These are phyloP conservation scores for Coccomyxa sp. DNA, from an alignment of 139 green algal genomes.

Conservation along the genomic window DNA sequence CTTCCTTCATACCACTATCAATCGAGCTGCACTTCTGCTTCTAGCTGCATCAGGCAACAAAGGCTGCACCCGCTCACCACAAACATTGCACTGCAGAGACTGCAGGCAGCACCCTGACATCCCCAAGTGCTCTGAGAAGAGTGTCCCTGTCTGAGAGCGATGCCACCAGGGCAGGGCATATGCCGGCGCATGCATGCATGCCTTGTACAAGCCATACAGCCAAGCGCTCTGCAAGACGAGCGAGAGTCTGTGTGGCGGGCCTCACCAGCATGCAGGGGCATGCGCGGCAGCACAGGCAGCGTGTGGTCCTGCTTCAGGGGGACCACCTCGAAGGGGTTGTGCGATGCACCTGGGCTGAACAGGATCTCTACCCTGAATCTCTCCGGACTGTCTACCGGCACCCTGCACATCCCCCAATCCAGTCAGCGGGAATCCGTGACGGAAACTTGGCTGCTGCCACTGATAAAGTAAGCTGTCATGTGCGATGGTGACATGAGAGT, in stretches of 20 bases:
- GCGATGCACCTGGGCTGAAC: conserved; percentile 70
- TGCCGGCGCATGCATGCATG: too few species aligned
- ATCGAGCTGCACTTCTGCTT: not conserved
- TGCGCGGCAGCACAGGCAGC: conserved; percentile 40
- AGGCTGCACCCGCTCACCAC: not conserved
- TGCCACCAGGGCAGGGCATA: too few species aligned
- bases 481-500: not conserved
- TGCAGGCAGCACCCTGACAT: not conserved
- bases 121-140: not conserved
- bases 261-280: conserved; percentile 38
- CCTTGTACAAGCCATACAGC: too few species aligned
- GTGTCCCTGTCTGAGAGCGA: too few species aligned
- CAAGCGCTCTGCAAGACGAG: not conserved
- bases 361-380: conserved; percentile 87
- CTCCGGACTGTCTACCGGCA: conserved; percentile 54
- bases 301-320: conserved; percentile 47
- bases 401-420: conserved; percentile 19
- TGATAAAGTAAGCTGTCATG: too few species aligned
- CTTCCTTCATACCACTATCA: not conserved
- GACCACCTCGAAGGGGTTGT: conserved; percentile 49
- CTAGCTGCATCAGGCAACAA: not conserved
- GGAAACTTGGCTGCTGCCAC: not conserved
- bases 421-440: not conserved
- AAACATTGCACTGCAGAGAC: not conserved
- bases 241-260: not conserved